These are phyloP conservation scores for Xerocomus cyaneibrunnescens DNA, from an alignment of 1,284 basidiomycete genomes.

Conservation along the genomic window DNA sequence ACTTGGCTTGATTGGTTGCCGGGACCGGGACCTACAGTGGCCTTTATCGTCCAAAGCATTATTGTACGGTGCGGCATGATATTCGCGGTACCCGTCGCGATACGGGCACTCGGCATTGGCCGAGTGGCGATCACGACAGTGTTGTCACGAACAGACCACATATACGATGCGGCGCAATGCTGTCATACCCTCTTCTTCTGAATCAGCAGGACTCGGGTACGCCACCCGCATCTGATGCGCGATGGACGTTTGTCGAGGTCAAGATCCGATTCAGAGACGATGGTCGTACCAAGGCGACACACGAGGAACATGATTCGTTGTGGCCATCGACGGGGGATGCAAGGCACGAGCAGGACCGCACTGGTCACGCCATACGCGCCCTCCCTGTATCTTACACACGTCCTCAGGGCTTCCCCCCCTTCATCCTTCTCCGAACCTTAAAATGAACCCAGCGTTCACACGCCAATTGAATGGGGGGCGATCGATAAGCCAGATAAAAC, in stretches of 20 bases:
- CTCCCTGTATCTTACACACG: not conserved
- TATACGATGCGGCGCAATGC: not conserved
- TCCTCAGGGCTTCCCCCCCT: not conserved
- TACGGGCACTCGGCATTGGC: not conserved
- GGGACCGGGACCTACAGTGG: not conserved
- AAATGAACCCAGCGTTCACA: not conserved
- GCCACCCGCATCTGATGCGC: too few species aligned
- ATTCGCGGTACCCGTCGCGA: too few species aligned
- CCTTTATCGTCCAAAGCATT: not conserved
- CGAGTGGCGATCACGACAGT: not conserved
- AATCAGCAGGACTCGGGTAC: not conserved
- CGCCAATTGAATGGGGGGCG: not conserved
- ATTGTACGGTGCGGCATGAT: not conserved
- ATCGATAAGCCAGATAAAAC: not conserved
- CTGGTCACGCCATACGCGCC: not conserved
- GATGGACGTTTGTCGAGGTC: too few species aligned
- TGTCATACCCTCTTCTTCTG: not conserved
- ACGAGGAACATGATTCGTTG: too few species aligned
- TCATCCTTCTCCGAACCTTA: too few species aligned
- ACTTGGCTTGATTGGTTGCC: not conserved
- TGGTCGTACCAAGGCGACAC: too few species aligned
- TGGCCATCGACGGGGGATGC: too few species aligned
- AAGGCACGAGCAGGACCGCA: not conserved
- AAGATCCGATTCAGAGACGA: too few species aligned
- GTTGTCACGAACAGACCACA: too few species aligned